Conservation (phyloP, 73 alveolate species). For the Paramecium pentaurelia region DNA sequence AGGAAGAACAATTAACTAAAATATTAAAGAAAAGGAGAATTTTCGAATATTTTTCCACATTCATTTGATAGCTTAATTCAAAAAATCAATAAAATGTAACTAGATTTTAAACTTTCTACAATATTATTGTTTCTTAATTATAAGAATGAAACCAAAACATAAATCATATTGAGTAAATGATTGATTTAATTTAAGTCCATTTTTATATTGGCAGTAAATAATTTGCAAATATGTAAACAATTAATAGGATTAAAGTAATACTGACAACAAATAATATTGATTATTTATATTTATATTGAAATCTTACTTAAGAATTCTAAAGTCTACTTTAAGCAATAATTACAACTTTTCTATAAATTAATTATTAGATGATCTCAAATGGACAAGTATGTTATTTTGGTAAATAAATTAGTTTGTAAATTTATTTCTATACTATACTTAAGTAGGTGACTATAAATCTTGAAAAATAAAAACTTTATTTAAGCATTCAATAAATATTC, state of each 20-base stretch:
- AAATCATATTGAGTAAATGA: background rate
- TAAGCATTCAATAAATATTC: background rate
- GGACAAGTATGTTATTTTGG: background rate
- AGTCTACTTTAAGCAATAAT: background rate
- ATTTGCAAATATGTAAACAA: background rate
- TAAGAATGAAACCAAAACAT: no score
- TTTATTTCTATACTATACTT: background rate
- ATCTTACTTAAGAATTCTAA: background rate
- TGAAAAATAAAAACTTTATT: background rate
- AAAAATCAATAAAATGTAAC: no score
- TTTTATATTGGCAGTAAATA: background rate
- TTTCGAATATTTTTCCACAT: no score
- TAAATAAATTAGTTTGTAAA: background rate
- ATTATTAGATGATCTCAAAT: background rate
- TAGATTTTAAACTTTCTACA: no score
- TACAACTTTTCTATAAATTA: background rate
- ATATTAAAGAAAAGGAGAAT: no score
- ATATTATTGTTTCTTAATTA: no score
- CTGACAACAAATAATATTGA: background rate
- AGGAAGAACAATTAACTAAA: no score
- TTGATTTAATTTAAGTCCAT: background rate
- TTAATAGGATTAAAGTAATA: background rate
- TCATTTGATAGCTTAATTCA: no score
- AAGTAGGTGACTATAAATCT: background rate
- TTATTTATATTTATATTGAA: background rate